Conservation (phyloP, 2,329 filamentous ascomycete genomes). For the Fusarium sp. region DNA sequence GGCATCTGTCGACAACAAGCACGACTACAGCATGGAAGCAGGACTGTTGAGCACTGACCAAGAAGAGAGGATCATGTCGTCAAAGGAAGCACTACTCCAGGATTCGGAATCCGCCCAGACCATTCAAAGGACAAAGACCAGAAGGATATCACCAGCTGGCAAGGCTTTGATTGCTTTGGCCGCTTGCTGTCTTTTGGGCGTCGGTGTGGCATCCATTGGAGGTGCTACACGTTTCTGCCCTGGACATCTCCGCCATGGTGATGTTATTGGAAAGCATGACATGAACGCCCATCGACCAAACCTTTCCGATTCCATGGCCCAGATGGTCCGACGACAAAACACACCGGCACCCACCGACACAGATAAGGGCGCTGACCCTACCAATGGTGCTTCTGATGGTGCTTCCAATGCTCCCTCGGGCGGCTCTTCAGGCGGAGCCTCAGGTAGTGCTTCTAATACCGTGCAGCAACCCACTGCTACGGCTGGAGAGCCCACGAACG, state of each 20-base stretch:
- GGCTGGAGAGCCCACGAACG: slow-evolving; percentile 29
- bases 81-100: slow-evolving; percentile 46
- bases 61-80: slow-evolving; percentile 48
- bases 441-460: slow-evolving; percentile 25
- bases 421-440: slow-evolving; percentile 21
- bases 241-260: slow-evolving; percentile 44
- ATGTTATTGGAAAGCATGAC: slow-evolving; percentile 37
- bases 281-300: slow-evolving; percentile 42
- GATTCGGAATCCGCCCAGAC: slow-evolving; percentile 41
- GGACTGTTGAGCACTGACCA: slow-evolving; percentile 47
- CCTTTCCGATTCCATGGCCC: slow-evolving; percentile 62
- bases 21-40: slow-evolving; percentile 49
- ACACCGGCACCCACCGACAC: slow-evolving; percentile 43
- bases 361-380: slow-evolving; percentile 17
- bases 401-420: slow-evolving; percentile 15
- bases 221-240: slow-evolving; percentile 43
- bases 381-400: slow-evolving; percentile 1
- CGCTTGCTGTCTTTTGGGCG: slow-evolving; percentile 43
- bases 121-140: slow-evolving; percentile 23
- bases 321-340: slow-evolving; percentile 72
- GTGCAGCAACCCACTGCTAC: slow-evolving; percentile 18
- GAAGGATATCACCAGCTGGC: slow-evolving; percentile 41
- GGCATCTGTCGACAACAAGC: slow-evolving; percentile 41
- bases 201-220: slow-evolving; percentile 43
- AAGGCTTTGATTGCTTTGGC: slow-evolving; percentile 44